These are phyloP conservation scores for Alternaria gaisen DNA, from an alignment of 2,329 filamentous ascomycete genomes.

Conservation along the genomic window DNA sequence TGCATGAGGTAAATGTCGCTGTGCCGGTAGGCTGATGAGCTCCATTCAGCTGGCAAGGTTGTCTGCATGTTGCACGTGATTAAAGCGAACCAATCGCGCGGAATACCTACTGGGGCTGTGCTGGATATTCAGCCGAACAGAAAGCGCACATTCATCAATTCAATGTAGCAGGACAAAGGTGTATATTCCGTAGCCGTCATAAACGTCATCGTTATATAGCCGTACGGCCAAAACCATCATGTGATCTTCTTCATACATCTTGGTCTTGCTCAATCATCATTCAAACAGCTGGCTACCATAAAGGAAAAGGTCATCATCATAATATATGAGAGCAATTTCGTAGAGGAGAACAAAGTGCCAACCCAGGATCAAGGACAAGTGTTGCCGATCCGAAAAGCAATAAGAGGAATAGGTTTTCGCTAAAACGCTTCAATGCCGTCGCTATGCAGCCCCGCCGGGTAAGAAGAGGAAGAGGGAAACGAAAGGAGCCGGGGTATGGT, in stretches of 20 bases:
- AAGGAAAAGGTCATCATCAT: slow-evolving; percentile 1
- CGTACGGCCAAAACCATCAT: slow-evolving; percentile 16
- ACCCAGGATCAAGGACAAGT: slow-evolving; percentile 10
- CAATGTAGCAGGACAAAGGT: neutral
- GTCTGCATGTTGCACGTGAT: neutral
- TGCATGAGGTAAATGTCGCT: neutral
- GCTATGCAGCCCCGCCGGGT: slow-evolving; percentile 45
- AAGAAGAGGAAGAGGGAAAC: slow-evolving; percentile 24
- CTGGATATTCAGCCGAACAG: neutral
- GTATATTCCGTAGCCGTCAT: slow-evolving; percentile 24
- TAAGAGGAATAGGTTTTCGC: slow-evolving; percentile 26
- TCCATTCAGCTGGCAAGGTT: neutral
- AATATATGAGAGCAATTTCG: slow-evolving; percentile 3
- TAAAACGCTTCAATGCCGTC: slow-evolving; percentile 48
- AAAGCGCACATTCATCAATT: neutral
- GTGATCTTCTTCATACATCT: slow-evolving; percentile 21
- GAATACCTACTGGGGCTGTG: neutral
- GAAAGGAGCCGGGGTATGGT: neutral
- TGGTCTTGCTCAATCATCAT: slow-evolving; percentile 18
- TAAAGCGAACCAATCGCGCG: neutral
- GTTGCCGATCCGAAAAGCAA: slow-evolving; percentile 8
- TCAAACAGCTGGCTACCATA: neutral
- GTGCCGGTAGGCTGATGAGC: neutral
- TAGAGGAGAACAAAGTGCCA: neutral
- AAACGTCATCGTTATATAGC: slow-evolving; percentile 19